phyloP scores from a whole-genome alignment of 75 land plant species.

The Cunninghamia lanceolata region DNA sequence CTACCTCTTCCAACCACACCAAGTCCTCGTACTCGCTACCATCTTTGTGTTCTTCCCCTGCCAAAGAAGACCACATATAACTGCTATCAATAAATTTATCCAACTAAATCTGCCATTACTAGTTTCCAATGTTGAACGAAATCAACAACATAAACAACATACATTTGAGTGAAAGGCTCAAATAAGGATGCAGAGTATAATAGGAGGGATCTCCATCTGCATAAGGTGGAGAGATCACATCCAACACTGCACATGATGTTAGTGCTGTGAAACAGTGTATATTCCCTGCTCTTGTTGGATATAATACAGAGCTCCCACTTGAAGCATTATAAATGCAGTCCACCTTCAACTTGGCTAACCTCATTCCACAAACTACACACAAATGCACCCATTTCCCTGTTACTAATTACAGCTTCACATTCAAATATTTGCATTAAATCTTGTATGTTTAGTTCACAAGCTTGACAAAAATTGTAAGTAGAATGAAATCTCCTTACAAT shows the following conservation, averaged over 20 bases:
- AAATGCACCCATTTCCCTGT: too few species aligned
- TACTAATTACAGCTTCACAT: too few species aligned
- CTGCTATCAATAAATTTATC: background rate
- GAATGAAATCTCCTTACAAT: background rate
- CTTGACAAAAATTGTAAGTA: too few species aligned
- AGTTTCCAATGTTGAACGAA: background rate
- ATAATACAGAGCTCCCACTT: constrained; percentile 36
- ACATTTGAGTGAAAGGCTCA: too few species aligned
- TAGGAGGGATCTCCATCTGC: constrained; percentile 16
- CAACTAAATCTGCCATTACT: background rate
- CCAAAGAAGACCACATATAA: background rate
- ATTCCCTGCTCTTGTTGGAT: constrained; percentile 61
- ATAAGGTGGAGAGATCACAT: constrained; percentile 63
- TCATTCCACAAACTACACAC: background rate
- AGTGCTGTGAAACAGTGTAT: constrained; percentile 71
- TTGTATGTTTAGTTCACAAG: too few species aligned
- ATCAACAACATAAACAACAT: background rate
- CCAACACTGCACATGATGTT: constrained; percentile 62
- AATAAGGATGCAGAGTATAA: background rate
- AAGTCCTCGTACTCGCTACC: too few species aligned
- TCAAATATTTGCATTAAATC: too few species aligned
- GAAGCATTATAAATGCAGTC: constrained; percentile 35
- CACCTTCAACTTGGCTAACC: constrained; percentile 27
- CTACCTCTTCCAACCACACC: constrained; percentile 2
- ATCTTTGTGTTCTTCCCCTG: too few species aligned